Base-by-base conservation (phyloP, 2,329 filamentous ascomycete species). In the Parafenestella ontariensis region DNA sequence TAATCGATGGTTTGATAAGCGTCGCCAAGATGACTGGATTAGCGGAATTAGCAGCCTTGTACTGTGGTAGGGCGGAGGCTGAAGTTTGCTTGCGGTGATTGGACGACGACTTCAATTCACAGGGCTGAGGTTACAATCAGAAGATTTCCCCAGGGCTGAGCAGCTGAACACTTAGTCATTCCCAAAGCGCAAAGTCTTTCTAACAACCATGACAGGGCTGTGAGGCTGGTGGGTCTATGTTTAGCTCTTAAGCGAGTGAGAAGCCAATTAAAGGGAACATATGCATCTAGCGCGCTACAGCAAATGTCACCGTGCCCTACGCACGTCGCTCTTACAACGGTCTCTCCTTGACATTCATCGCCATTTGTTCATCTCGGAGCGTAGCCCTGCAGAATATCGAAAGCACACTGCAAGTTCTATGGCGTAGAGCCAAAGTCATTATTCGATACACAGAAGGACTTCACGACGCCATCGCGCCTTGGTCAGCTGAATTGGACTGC, bases 1-100 rank as follows among this genome's bases (percentile, higher is more conserved):
- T 49, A 57, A 56, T 52, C 53, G 53, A 18, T 26, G 46, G 40
- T 57, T 43, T 28, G 44, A 41, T 54, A 58, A 63, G 39, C 45
- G 41, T 26, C n/a, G 17, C 29, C 24, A 33, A 18, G 24, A 42
- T 55, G 54, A 61, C 61, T 66, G 31, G 47, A 43, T 17, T 13
- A 28, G 58, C 56, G 52, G 52, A 58, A 61, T 62, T 53, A 51
- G 37, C 34, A 31, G 24, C 6, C 17, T 49, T 44, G 39, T 42
- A 9, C n/a, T n/a, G n/a, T n/a, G n/a, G 24, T 26, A 37, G 39
- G 36, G 28, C 39, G 34, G 31, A 44, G 29, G 24, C 21, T 36
- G 21, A 15, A 8, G 13, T 36, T 15, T n/a, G 29, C 17, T 37
- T 45, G 7, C 33, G 24, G 23, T 24, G 36, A 33, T 17, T 48